Base-by-base conservation (phyloP, 768 basidiomycete species). In the Suillus discolor region DNA sequence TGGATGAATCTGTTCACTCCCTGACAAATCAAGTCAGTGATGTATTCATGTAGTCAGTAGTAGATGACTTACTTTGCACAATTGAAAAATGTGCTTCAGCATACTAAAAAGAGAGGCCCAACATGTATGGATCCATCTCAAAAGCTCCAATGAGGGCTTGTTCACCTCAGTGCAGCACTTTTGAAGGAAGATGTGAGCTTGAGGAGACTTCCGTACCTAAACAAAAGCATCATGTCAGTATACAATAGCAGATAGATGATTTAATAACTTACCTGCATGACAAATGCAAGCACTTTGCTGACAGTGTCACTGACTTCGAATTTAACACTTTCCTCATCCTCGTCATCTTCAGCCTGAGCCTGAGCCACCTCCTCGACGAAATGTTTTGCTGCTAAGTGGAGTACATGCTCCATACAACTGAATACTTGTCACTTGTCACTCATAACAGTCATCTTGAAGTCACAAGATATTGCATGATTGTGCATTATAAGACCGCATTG, bases 1-100 rank as follows among this genome's bases (percentile, higher is more conserved):
- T 47, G 45, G 11, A 23, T 47, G n/a, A 47, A 47, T 31, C 70
- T 69, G n/a, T 47, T 47, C 4, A 47, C n/a, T n/a, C 45, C 45
- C 45, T 47, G 5, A 47, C 1, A 4, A 12, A 5, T 23, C n/a
- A 23, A 23, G 42, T 41, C 11, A 47, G 11, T 9, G 9, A 12
- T 6, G 4, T 47, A 3, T 47, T 47, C 41, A 41, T 23, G 11
- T 23, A 47, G 45, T 23, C 11, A 23, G 9, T 23, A 47, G n/a
- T 5, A 47, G n/a, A 47, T 4, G 0, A 47, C 45, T 47, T 47
- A 47, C 45, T 47, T 47, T 47, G 11, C 11, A 4, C 11, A 47
- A 23, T 5, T 47, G 9, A n/a, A 47, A 23, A 5, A 45, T 0
- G 11, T 3, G 20, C 45, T 45, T 3, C 45, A 45, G 4, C 45